Percentiles rank a stretch among this genome's conserved stretches.
Conservation (phyloP, 306 rosid species). For the Leucaena leucocephala region DNA sequence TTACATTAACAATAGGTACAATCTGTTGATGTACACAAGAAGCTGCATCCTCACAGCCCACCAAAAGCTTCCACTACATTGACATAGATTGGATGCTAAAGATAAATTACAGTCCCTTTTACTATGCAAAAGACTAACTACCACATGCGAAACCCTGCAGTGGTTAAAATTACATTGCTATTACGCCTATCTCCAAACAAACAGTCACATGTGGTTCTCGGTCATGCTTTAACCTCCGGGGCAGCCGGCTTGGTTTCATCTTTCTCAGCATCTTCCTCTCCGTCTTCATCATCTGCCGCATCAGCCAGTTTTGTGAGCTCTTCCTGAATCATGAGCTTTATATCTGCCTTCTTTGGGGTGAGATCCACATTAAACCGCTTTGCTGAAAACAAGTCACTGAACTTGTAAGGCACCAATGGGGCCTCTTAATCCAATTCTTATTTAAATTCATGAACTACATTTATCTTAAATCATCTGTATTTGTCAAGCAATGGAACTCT, state of each 20-base stretch:
- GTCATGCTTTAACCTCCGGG: slow-evolving; percentile 68
- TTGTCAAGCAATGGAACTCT: neutral
- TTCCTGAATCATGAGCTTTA: slow-evolving; percentile 88
- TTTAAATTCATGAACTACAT: neutral
- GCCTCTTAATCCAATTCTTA: neutral
- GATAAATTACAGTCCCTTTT: slow-evolving; percentile 52
- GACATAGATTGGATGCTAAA: slow-evolving; percentile 39
- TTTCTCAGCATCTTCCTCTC: slow-evolving; percentile 56
- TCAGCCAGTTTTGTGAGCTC: slow-evolving; percentile 94
- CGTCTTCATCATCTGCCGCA: slow-evolving; percentile 78
- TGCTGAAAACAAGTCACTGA: slow-evolving; percentile 54
- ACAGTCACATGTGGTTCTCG: slow-evolving; percentile 38
- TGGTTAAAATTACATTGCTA: slow-evolving; percentile 42
- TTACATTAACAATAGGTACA: slow-evolving; percentile 38
- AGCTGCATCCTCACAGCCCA: slow-evolving; percentile 48
- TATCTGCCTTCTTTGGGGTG: slow-evolving; percentile 70
- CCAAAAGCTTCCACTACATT: slow-evolving; percentile 40
- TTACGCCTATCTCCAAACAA: slow-evolving; percentile 41
- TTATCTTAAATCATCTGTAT: neutral
- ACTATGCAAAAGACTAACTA: slow-evolving; percentile 36
- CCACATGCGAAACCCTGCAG: slow-evolving; percentile 20
- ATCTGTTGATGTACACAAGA: slow-evolving; percentile 53
- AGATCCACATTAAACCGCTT: slow-evolving; percentile 66
- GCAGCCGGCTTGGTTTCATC: slow-evolving; percentile 53
- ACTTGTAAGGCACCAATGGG: slow-evolving; percentile 31